Percentiles rank a stretch among this genome's conserved stretches.
Evolutionary conservation across 1,139 yeast species (phyloP).

Genomic region (Saccharomyces hybrid): DNA sequence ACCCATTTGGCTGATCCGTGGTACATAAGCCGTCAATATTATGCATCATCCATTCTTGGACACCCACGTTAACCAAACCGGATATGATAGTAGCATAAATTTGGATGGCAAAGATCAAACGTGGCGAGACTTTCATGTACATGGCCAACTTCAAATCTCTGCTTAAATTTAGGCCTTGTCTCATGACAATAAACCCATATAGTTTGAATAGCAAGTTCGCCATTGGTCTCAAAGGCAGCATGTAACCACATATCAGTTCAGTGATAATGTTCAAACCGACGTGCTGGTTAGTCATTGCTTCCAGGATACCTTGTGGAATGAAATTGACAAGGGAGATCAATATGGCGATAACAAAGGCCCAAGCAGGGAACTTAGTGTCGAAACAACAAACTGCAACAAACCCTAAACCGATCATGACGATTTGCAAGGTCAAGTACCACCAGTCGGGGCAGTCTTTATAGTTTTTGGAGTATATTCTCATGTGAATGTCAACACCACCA

Average conservation of each 20-base stretch:
- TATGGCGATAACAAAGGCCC: conserved; percentile 36
- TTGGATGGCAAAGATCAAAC: conserved; percentile 41
- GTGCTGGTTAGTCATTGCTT: conserved; percentile 37
- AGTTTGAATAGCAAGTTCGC: conserved; percentile 35
- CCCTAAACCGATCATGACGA: conserved; percentile 31
- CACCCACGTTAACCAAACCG: conserved; percentile 37
- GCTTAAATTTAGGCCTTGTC: conserved; percentile 47
- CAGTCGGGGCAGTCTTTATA: conserved; percentile 38
- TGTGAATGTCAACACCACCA: conserved; percentile 38
- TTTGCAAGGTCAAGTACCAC: conserved; percentile 36
- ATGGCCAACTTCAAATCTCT: conserved; percentile 51
- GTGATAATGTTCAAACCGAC: conserved; percentile 38
- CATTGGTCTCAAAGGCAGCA: conserved; percentile 34
- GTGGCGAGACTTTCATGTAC: conserved; percentile 47
- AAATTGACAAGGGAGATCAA: conserved; percentile 33
- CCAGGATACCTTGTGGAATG: conserved; percentile 36
- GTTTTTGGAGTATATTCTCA: conserved; percentile 34
- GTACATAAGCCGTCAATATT: conserved; percentile 38
- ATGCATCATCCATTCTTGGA: conserved; percentile 31
- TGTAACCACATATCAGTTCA: conserved; percentile 36
- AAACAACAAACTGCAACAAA: conserved; percentile 32
- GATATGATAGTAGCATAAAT: conserved; percentile 39
- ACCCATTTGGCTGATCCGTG: conserved; percentile 35
- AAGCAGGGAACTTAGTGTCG: conserved; percentile 34
- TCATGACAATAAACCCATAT: conserved; percentile 43